Conservation (phyloP, 768 basidiomycete genomes). For the Clathrus columnatus region DNA sequence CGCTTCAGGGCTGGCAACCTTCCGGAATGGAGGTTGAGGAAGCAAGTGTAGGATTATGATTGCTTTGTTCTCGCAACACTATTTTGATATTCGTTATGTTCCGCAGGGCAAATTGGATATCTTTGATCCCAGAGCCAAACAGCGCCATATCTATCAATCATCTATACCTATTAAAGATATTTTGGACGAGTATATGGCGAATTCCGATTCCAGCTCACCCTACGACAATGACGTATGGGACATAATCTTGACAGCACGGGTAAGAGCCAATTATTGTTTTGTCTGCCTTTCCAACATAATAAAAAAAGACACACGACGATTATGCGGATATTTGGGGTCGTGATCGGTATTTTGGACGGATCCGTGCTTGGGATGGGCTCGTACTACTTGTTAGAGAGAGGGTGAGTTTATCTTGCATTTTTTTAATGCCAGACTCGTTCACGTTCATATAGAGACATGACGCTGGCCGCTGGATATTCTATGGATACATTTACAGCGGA, state of each 20-base stretch:
- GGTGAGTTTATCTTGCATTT: conserved; percentile 14
- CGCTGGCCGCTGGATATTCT: conserved; percentile 53
- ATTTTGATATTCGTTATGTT: neutral
- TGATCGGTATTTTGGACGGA: conserved; percentile 35
- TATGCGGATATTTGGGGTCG: conserved; percentile 43
- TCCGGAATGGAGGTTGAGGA: neutral
- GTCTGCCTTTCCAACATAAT: neutral
- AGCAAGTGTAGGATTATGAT: neutral
- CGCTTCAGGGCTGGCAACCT: conserved; percentile 4
- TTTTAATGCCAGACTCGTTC: neutral
- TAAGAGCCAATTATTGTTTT: conserved; percentile 19
- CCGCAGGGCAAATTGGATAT: neutral
- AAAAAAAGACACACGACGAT: conserved; percentile 37
- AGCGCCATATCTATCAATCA: neutral
- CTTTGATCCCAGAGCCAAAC: neutral
- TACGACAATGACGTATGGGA: conserved; percentile 49
- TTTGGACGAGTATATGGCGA: conserved; percentile 27
- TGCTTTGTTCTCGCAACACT: neutral
- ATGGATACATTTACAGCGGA: conserved; percentile 60
- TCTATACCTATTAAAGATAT: conserved; percentile 16
- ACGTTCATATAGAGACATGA: conserved; percentile 17
- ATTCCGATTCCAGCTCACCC: conserved; percentile 28
- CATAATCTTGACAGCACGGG: conserved; percentile 53
- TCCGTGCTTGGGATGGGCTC: conserved; percentile 45
- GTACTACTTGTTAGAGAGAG: conserved; percentile 37